Base-by-base conservation (phyloP, 495 filamentous ascomycete genomes). In the Talaromyces stipitatus region DNA sequence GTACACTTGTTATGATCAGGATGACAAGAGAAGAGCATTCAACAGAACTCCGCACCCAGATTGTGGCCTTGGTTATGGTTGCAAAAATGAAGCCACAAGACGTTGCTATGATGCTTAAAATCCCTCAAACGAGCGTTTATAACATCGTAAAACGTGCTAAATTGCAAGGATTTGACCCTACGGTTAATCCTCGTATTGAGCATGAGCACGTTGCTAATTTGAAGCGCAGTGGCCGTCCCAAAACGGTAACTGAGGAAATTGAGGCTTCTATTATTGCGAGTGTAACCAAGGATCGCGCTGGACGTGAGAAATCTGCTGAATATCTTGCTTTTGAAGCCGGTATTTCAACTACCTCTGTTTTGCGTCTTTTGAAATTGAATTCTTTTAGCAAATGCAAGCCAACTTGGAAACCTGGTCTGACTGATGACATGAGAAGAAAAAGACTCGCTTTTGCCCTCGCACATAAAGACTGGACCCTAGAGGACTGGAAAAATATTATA, bases 321-420 rank as follows among this genome's bases (percentile, higher is more conserved):
- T 26, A 26, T 54, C 18, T 38, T 22, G 22, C 18, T 33, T 54
- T 4, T 54, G 22, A 54, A 54, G 51, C 51, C 3, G 30, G 29
- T 54, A 54, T 54, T 54, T 54, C 51, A 36, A 9, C 36, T 36
- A 36, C 51, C 26, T 38, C 51, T 54, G 14, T 14, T 54, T n/a
- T 54, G 11, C n/a, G 11, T 33, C 24, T 54, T 38, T 54, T 54
- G 7, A 54, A 54, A 24, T 38, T 14, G 1, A 0, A 22, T 26
- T 33, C 18, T 38, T 54, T 54, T 36, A 54, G 3, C 9, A 54
- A 54, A 54, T 54, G 18, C 30, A 54, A 54, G 51, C 32, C 18
- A 36, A 54, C 30, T 38, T 26, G 1, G 51, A 54, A 54, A 54
- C 30, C 51, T 14, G 22, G 51, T 24, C 51, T 54, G n/a, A 38